Base-by-base conservation (phyloP, 768 basidiomycete species). In the Lactarius sanguifluus region DNA sequence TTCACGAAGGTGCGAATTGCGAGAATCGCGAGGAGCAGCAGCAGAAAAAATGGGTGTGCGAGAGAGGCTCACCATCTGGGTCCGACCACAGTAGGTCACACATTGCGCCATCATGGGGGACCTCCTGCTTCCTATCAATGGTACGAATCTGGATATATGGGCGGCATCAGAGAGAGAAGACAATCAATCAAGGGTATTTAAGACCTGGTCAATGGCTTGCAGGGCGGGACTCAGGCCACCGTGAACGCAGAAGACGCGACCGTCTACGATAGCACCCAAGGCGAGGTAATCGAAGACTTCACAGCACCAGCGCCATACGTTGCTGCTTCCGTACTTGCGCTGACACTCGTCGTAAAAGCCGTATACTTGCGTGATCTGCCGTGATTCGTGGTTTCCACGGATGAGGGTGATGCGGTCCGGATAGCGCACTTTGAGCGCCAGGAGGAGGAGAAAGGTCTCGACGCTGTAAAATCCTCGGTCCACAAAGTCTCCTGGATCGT, bases 31-130 rank as follows among this genome's bases (percentile, higher is more conserved):
- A 52, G 16, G 10, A 8, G 25, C 38, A 28, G 25, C 30, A 28
- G n/a, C n/a, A 23, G n/a, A 50, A 23, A 13, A n/a, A 28, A 41
- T 10, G 9, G 18, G n/a, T 47, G 45, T 47, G 45, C 10, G 45
- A 0, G 45, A 23, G 13, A 52, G 16, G 74, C 83, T 70, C 64
- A 95, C 95, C 96, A 76, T 98, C 96, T 55, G 96, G 96, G 81
- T 98, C 96, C 66, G 96, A 97, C 96, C 96, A 98, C n/a, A 98
- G 81, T 2, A 98, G 81, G 78, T 98, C 96, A 74, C 96, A 98
- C 96, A 98, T 98, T 9, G 95, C 89, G 15, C 96, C 96, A 74
- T 98, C 96, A 76, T 98, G 96, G 32, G 96, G 96, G 28, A 98
- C 96, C 75, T 98, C 96, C 76, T 96, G 94, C 76, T 96, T 95